Conservation (phyloP, 1,139 yeast genomes). For the Suhomyces yuchorum region DNA sequence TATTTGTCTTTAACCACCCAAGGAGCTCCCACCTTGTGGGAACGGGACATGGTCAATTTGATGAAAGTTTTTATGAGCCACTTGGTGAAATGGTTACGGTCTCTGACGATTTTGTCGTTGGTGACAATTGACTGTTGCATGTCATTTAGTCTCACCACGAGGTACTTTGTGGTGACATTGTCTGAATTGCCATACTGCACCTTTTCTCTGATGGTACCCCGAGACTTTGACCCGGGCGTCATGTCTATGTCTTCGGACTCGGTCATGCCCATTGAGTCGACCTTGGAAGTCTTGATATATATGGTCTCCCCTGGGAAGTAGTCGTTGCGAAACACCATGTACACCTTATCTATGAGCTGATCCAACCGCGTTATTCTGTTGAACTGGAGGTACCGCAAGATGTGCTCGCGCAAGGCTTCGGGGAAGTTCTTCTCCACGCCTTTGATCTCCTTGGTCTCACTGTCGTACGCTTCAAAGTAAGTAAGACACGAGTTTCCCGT, state of each 20-base stretch:
- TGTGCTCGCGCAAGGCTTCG: constrained; percentile 88
- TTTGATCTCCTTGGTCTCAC: constrained; percentile 68
- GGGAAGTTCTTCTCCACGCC: constrained; percentile 85
- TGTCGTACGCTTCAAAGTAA: constrained; percentile 81
- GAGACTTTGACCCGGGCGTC: constrained; percentile 28
- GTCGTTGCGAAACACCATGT: constrained; percentile 72
- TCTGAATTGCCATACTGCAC: constrained; percentile 59
- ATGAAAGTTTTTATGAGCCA: constrained; percentile 87
- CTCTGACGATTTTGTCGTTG: constrained; percentile 73
- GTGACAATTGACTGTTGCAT: constrained; percentile 68
- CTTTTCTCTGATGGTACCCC: constrained; percentile 47
- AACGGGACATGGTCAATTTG: constrained; percentile 79
- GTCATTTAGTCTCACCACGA: constrained; percentile 58
- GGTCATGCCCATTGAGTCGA: not conserved
- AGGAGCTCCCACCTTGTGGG: constrained; percentile 88
- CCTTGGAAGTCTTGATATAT: constrained; percentile 45
- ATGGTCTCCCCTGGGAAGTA: constrained; percentile 92
- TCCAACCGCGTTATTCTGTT: constrained; percentile 84
- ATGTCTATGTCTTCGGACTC: constrained; percentile 13
- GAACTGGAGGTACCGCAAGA: constrained; percentile 79
- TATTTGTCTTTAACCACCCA: constrained; percentile 90
- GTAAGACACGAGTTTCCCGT: constrained; percentile 93
- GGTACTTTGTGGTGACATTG: constrained; percentile 57
- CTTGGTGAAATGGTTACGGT: constrained; percentile 85
- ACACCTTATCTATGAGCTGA: constrained; percentile 82